Base-by-base conservation (phyloP, 345 rosid species). In the Camelina sativa region DNA sequence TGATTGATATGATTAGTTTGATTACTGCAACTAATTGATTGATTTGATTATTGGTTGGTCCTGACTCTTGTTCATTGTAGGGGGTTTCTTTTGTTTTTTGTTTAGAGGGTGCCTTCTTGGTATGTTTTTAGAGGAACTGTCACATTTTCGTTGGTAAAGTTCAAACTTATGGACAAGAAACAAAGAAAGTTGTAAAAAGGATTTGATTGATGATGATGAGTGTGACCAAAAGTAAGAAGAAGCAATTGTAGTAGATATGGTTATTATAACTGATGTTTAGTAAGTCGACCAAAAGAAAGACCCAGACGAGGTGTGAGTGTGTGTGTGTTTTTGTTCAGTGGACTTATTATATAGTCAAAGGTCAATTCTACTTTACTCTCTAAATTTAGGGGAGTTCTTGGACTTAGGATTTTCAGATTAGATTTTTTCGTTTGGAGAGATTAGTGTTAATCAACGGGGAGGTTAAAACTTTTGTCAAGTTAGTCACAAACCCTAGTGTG, bases 211-310 rank as follows among this genome's bases (percentile, higher is more conserved):
- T 44, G 65, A 20, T 44, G 30, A 28, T 28, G 47, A 46, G 11
- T 61, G 59, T 61, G 67, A 10, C 50, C 38, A 41, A 43, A 28
- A 56, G 8, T 11, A 44, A 57, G 47, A 46, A 54, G 25, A 53
- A 40, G 11, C 19, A 32, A 35, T 19, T 34, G 37, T 34, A 7
- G 7, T 40, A 20, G 12, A n/a, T 38, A 17, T 51, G 7, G 13
- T 7, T 50, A 48, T 7, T 51, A 50, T 66, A 19, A 30, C 22
- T 34, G 54, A 32, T 69, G 64, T 44, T 46, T 10, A 12, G 13
- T 35, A 15, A 15, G 66, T 58, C 46, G 34, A 57, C 44, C n/a
- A 56, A 10, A 23, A 53, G 50, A 52, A 16, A 32, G 62, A 58
- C 41, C 41, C 2, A 38, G 35, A 20, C 2, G 5, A 34, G 8